Percentiles rank a stretch among this genome's conserved stretches.
Conservation (phyloP, 768 basidiomycete species). For the Leucocoprinus sp. region DNA sequence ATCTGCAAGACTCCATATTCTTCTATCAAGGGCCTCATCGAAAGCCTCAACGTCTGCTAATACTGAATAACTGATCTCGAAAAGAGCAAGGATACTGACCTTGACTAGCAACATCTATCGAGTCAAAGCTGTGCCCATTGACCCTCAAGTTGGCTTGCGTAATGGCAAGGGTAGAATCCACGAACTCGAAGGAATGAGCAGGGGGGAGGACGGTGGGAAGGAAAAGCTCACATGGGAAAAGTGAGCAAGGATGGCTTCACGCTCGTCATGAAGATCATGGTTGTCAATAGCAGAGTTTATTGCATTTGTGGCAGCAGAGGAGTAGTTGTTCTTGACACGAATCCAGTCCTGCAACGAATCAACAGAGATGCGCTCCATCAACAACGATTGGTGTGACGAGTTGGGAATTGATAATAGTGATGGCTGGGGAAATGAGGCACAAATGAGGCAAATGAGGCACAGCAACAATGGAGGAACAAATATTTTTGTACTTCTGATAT, state of each 20-base stretch:
- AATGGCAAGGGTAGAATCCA: constrained; percentile 53
- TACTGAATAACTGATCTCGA: neutral
- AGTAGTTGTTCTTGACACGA: constrained; percentile 47
- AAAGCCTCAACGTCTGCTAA: constrained; percentile 66
- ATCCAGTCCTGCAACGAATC: constrained; percentile 63
- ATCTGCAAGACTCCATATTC: constrained; percentile 73
- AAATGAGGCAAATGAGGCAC: too few relatives aligned
- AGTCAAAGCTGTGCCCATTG: constrained; percentile 71
- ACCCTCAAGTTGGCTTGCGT: constrained; percentile 69
- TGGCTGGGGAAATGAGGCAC: too few relatives aligned
- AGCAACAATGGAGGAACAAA: too few relatives aligned
- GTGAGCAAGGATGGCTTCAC: constrained; percentile 40
- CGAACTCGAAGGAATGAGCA: constrained; percentile 34
- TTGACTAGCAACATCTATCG: constrained; percentile 46
- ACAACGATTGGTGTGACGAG: too few relatives aligned
- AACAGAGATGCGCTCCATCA: constrained; percentile 40
- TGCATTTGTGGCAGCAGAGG: constrained; percentile 30
- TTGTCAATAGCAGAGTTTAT: constrained; percentile 41
- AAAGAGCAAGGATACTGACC: constrained; percentile 25
- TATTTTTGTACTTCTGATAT: too few relatives aligned
- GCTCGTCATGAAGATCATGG: constrained; percentile 32
- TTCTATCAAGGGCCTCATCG: constrained; percentile 79
- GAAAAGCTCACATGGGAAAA: constrained; percentile 36
- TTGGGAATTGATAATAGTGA: too few relatives aligned
- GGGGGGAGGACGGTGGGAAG: neutral